Base-by-base conservation (phyloP, 495 filamentous ascomycete genomes). In the Jackrogersella minutella region DNA sequence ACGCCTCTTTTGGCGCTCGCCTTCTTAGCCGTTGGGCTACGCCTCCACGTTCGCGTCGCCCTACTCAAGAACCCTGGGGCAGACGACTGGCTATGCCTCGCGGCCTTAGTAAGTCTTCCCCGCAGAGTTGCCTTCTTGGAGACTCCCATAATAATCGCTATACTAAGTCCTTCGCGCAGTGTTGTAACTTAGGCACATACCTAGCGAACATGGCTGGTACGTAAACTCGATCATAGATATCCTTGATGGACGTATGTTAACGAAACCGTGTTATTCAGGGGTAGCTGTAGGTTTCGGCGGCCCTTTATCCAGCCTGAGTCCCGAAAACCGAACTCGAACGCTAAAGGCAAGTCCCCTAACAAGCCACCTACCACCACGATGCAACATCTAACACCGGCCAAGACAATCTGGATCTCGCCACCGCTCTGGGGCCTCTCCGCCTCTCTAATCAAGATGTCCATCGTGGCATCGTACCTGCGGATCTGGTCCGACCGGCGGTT, bases 381-480 rank as follows among this genome's bases (percentile, higher is more conserved):
- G 2, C 6, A 26, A 62, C 1, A 26, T 43, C 62, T 53, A 66
- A 59, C 55, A 34, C 11, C 11, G 1, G 5, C 30, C 36, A 1
- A 68, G 58, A 58, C 64, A 13, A 43, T 62, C 8, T 68, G 64
- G 64, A 68, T 62, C 41, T 68, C 64, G 8, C 64, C 64, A 26
- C 64, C 64, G 9, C 58, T 68, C 58, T 68, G 64, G 64, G 64
- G 64, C 19, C 58, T 68, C 58, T 62, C 58, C 9, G 62, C 64
- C 26, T 28, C 52, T 0, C 34, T 68, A 0, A 41, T 68, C 51
- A 76, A 76, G 47, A 62, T 71, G 54, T 74, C 74, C 39, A 70
- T 76, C 22, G 52, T 76, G 16, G 44, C 71, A 19, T 72, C 73
- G n/a, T 76, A 76, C 60, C 50, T 71, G 11, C 74, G 74, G 34